Base-by-base conservation (phyloP, 2,329 filamentous ascomycete genomes). In the Aspergillus sojae region DNA sequence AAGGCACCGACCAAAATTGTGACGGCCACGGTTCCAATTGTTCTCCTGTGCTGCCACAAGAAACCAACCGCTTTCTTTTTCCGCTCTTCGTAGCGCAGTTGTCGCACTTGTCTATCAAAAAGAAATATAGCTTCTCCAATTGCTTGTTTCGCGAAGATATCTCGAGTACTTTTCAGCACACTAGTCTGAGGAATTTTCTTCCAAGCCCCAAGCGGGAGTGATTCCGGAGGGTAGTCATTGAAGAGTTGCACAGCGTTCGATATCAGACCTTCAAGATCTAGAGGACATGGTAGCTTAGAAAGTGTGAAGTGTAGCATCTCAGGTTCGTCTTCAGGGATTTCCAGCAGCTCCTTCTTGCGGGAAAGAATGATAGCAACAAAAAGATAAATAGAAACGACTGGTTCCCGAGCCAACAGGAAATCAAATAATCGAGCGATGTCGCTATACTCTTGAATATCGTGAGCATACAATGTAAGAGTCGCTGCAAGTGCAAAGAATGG, bases 401-500 rank as follows among this genome's bases (percentile, higher is more conserved):
- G 92, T 76, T 96, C 92, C 56, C 87, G 88, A 3, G 94, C 92
- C 5, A 99, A 84, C 55, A 99, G 85, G 60, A 94, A 94, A 79
- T 99, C 95, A 76, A 97, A 99, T 1, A 99, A 82, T 28, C 95
- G 88, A 39, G 93, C 88, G 73, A 99, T 98, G 69, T 94, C 91
- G 66, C 87, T 87, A 75, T 97, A 97, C 48, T 90, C 89, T 77
- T 95, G 90, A 65, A 99, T 93, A 76, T 98, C 94, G 79, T 99
- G 95, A 21, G 95, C 93, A 77, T 97, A 99, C 82, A 99, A 89
- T 39, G 96, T 99, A 50, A 99, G 85, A 0, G 93, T 97, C 55
- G 93, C 93, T n/a, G 92, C 89, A 5, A 99, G 84, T 5, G 95
- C 95, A 77, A 97, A 99, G 77, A 94, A 97, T 1, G 95, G 94